Evolutionary conservation across 257 asterid genomes (phyloP).

Genomic region (Solanum pennellii): DNA sequence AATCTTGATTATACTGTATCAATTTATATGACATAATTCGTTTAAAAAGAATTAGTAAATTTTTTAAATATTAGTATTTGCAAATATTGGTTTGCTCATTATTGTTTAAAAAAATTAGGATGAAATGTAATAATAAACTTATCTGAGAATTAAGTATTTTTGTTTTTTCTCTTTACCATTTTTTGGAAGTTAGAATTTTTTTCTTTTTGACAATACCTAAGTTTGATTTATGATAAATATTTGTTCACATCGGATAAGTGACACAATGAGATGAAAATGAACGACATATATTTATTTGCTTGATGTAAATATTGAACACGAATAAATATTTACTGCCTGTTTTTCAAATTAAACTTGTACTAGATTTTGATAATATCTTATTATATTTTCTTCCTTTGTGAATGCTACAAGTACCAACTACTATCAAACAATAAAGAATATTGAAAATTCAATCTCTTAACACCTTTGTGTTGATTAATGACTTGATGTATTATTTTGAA

Average conservation of each 20-base stretch:
- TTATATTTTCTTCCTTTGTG: not conserved
- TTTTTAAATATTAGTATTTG: not conserved
- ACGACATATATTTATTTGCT: not conserved
- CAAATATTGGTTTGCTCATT: not conserved
- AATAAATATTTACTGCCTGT: not conserved
- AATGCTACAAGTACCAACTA: not conserved
- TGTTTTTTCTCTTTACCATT: too few species aligned
- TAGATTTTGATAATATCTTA: not conserved
- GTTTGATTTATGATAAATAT: not conserved
- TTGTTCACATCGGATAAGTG: not conserved
- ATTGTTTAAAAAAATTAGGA: not conserved
- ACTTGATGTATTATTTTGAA: not conserved
- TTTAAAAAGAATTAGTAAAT: not conserved
- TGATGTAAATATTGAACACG: not conserved
- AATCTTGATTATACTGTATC: not conserved
- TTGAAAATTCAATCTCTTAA: not conserved
- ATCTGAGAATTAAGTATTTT: not conserved
- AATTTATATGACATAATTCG: not conserved
- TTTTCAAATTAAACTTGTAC: not conserved
- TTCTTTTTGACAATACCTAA: not conserved
- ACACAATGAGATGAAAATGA: not conserved
- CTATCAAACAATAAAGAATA: not conserved
- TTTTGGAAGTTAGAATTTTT: not conserved
- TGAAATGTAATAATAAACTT: not conserved
- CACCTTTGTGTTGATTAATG: not conserved